phyloP scores from a whole-genome alignment of 2,329 filamentous ascomycete species.

The Domatiomyces catenatus region DNA sequence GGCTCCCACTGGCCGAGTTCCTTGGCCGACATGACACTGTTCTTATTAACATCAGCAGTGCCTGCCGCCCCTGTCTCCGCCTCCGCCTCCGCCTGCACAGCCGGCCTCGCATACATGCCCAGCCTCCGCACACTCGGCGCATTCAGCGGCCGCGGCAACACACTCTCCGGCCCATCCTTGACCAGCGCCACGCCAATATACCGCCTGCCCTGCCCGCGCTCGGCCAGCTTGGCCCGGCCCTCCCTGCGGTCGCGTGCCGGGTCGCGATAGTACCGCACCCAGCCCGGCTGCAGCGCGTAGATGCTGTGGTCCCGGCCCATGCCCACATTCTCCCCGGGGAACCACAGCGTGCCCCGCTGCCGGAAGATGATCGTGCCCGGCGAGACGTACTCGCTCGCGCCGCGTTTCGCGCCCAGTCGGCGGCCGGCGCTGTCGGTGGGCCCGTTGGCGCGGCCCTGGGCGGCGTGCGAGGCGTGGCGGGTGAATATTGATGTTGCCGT shows the following conservation, averaged over 20 bases:
- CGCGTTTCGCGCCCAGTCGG: constrained; percentile 87
- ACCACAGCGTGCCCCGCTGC: constrained; percentile 83
- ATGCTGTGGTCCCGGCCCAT: constrained; percentile 97
- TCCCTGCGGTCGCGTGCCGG: constrained; percentile 45
- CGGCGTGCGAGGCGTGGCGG: constrained; percentile 48
- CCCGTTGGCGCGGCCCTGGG: constrained; percentile 54
- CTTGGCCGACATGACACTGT: constrained; percentile 1
- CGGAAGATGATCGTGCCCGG: constrained; percentile 97
- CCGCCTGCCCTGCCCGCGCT: constrained; percentile 51
- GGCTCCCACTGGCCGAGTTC: constrained; percentile 31
- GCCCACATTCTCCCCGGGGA: constrained; percentile 83
- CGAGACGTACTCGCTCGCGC: constrained; percentile 82
- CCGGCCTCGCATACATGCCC: constrained; percentile 48
- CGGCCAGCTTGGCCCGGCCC: background rate
- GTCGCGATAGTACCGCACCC: constrained; percentile 94
- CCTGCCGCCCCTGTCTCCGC: constrained; percentile 1
- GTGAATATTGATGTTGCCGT: constrained; percentile 21
- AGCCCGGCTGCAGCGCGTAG: constrained; percentile 68
- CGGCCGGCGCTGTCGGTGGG: constrained; percentile 60
- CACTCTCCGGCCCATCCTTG: constrained; percentile 45
- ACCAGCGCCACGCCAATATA: constrained; percentile 91
- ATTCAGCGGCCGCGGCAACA: constrained; percentile 60
- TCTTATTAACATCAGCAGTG: constrained; percentile 10
- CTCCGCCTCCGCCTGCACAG: constrained; percentile 8
- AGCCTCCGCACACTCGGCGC: constrained; percentile 60